Conservation (phyloP, 192 early-diverging fungal genomes). For the Podila clonocystis region DNA sequence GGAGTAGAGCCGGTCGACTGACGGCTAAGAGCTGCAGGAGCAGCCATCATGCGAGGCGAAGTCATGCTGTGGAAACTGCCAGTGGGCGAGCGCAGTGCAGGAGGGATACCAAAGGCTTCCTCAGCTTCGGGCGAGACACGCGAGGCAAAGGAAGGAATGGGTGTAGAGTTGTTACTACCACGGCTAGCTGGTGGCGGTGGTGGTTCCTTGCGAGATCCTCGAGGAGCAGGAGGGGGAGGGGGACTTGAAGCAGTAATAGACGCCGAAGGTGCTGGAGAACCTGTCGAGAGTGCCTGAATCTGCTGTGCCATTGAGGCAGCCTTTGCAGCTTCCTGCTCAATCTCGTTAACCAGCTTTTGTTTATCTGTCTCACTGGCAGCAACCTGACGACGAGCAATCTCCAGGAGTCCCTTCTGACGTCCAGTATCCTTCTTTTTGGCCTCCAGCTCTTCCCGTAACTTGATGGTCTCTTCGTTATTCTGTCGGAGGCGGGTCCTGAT, state of each 20-base stretch:
- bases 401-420: slow-evolving; percentile 67
- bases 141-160: slow-evolving; percentile 2
- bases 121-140: slow-evolving; percentile 32
- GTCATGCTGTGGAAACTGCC: slow-evolving; percentile 42
- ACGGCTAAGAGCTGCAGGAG: slow-evolving; percentile 11
- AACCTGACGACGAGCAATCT: slow-evolving; percentile 73
- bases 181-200: slow-evolving; percentile 50
- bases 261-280: not conserved
- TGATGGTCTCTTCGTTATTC: slow-evolving; percentile 65
- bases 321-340: slow-evolving; percentile 51
- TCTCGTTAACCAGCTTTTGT: slow-evolving; percentile 64
- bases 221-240: slow-evolving; percentile 41
- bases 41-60: slow-evolving; percentile 14
- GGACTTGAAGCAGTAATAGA: slow-evolving; percentile 1
- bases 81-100: slow-evolving; percentile 43
- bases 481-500: slow-evolving; percentile 56
- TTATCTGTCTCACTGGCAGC: slow-evolving; percentile 68
- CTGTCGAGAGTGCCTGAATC: slow-evolving; percentile 11
- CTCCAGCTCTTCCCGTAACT: slow-evolving; percentile 63
- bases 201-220: slow-evolving; percentile 46
- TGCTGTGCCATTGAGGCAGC: slow-evolving; percentile 24
- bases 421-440: slow-evolving; percentile 65
- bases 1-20: slow-evolving; percentile 44
- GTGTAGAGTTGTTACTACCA: slow-evolving; percentile 10
- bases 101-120: slow-evolving; percentile 48